Conservation (phyloP, 768 basidiomycete genomes). For the Neoboletus magnificus region DNA sequence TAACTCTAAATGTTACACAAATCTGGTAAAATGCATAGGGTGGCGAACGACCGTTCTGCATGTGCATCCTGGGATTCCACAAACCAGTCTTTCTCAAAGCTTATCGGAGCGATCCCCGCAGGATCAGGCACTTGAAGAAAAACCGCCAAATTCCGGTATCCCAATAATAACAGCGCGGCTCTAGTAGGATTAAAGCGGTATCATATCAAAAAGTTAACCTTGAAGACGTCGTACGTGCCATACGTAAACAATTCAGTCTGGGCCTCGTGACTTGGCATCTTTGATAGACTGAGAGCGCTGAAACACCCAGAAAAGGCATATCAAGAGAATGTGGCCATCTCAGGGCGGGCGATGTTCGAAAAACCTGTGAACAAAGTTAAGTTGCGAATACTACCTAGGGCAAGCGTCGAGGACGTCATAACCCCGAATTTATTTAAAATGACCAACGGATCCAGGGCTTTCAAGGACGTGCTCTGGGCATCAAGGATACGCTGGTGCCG, state of each 20-base stretch:
- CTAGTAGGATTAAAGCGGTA: slow-evolving; percentile 6
- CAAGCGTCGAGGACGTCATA: slow-evolving; percentile 21
- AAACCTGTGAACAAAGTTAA: slow-evolving; percentile 24
- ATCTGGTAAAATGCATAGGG: slow-evolving; percentile 9
- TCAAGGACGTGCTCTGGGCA: slow-evolving; percentile 1
- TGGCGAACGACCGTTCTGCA: neutral
- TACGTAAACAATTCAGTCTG: slow-evolving; percentile 22
- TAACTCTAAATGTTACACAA: slow-evolving; percentile 12
- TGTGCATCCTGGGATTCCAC: neutral
- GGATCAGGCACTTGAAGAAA: slow-evolving; percentile 20
- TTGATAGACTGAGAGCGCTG: slow-evolving; percentile 2
- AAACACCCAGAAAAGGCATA: slow-evolving; percentile 17
- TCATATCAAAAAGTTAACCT: slow-evolving; percentile 28
- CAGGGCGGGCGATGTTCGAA: slow-evolving; percentile 12
- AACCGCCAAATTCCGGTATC: slow-evolving; percentile 10
- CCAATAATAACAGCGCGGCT: slow-evolving; percentile 14
- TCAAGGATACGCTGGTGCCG: slow-evolving; percentile 4
- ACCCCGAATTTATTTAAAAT: slow-evolving; percentile 21
- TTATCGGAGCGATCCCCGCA: slow-evolving; percentile 29
- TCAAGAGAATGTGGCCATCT: slow-evolving; percentile 9
- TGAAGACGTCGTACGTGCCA: slow-evolving; percentile 15
- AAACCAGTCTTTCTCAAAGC: slow-evolving; percentile 15
- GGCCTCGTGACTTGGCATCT: slow-evolving; percentile 17
- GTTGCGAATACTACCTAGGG: slow-evolving; percentile 13
- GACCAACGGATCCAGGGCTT: slow-evolving; percentile 8